Evolutionary conservation across 164 flowering plant species (phyloP), one percentile per base, ranked within the genome.

Genomic region (Tinospora cordifolia): DNA sequence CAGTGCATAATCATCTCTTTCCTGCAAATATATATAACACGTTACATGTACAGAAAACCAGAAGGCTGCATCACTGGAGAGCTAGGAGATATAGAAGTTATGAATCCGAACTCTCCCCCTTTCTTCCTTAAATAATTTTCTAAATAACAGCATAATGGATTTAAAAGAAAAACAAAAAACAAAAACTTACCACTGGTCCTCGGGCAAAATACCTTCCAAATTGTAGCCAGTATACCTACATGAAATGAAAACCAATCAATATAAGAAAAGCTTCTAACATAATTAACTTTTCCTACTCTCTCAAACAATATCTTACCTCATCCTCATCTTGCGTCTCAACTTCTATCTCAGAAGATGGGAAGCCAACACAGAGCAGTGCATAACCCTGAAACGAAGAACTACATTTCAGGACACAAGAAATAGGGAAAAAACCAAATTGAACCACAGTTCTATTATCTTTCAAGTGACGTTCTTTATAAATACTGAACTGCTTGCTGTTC

Each of bases 261-360:
- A 8, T 22, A 19, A n/a, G 22, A 54, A 21, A 44, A 44, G 1
- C 21, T 54, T 54, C 19, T 19, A 51, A 5, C 6, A 51, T n/a
- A n/a, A n/a, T n/a, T n/a, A 30, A 51, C 21, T 51, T 51, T 51
- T 6, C 44, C 24, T 40, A 65, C 11, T 26, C 2, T 12, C 25
- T 62, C 41, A 38, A 11, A n/a, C 10, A 26, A 25, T 36, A 51
- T 64, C 38, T 76, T 84, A 90, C 98, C 94, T 93, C 98, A 75
- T 93, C 98, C 77, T 93, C 98, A 72, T 93, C 97, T 77, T 93
- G 98, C 65, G 98, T 93, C 84, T 93, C 98, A 59, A 93, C 96
- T 80, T 87, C 96, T 76, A 93, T 34, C 68, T 93, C 97, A 62
- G 97, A 87, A 49, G 88, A 77, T 27, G 97, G 98, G 79, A 84